Base-by-base conservation (phyloP, 139 green algal species). In the Asterochloris erici region DNA sequence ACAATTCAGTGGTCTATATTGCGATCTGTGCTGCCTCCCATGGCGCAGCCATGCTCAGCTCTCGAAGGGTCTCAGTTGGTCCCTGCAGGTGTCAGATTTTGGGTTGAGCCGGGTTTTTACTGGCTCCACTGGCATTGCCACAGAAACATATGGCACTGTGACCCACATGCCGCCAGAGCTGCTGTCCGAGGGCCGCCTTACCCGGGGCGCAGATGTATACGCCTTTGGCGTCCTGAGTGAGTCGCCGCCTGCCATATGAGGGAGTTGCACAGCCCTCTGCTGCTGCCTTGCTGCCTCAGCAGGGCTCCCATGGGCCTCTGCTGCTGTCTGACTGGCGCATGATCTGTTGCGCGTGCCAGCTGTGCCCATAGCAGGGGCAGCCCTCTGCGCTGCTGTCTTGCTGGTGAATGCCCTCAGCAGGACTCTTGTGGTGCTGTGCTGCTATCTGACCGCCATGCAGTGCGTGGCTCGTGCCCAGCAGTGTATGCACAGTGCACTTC, bases 131-230 rank as follows among this genome's bases (percentile, higher is more conserved):
- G 38, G 38, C 38, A 79, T 83, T 63, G 61, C 63, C 29, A 86
- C 82, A 0, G 66, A 76, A 70, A 84, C 80, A 21, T 87, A 87
- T 77, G 87, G 87, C 66, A 86, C 82, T 29, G 85, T 92, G 29
- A 92, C 88, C 0, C 90, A 95, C 87, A 94, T 92, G 88, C 80
- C 90, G 1, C 87, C 90, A 19, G 93, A 96, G 88, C 84, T 95
- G 73, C 84, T 96, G 61, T 66, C 68, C 13, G 28, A 78, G 21
- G 80, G 79, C 63, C 62, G 62, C 9, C 63, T 81, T 10, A 61
- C 61, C 62, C 73, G 73, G 28, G 69, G 63, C 26, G 77, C 77
- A 74, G 77, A 81, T 73, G 77, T 81, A 21, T 81, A 81, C 38
- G 62, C 77, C 14, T 81, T 73, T 74, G 77, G 77, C 11, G 77